Evolutionary conservation across 2,329 filamentous ascomycete genomes (phyloP).

Genomic region (Aspergillus pseudoglaucus): DNA sequence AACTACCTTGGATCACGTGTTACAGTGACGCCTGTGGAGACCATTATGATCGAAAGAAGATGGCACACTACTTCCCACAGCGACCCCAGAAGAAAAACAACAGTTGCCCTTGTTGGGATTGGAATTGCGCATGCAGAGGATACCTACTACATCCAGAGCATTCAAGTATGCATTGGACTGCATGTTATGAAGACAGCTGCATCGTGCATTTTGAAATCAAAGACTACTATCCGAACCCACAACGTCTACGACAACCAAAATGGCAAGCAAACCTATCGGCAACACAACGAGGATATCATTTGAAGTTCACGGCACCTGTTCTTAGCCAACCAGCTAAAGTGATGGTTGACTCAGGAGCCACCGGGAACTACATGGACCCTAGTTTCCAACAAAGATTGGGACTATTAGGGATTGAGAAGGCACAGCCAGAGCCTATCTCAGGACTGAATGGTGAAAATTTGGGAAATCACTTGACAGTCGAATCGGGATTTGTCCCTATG

Average conservation of each 20-base stretch:
- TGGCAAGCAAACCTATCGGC: neutral
- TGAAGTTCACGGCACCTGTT: neutral
- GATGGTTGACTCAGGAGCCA: neutral
- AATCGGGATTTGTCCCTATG: neutral
- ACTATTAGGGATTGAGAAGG: neutral
- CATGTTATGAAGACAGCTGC: neutral
- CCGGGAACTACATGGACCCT: neutral
- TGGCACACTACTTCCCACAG: too few species aligned
- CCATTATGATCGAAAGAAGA: too few species aligned
- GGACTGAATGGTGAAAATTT: neutral
- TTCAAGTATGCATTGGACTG: neutral
- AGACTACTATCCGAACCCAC: neutral
- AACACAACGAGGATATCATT: neutral
- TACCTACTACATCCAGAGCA: neutral
- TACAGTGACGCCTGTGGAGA: too few species aligned
- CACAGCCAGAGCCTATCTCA: neutral
- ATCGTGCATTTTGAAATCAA: neutral
- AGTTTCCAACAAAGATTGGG: neutral
- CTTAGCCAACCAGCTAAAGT: neutral
- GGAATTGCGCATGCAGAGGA: neutral
- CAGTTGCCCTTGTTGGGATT: neutral
- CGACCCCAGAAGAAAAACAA: neutral
- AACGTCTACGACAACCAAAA: neutral
- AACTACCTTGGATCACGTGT: too few species aligned
- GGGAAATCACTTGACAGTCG: neutral